Evolutionary conservation across 2,329 filamentous ascomycete species (phyloP), one percentile per base, ranked within the genome.

Genomic region (Claviceps sp.): DNA sequence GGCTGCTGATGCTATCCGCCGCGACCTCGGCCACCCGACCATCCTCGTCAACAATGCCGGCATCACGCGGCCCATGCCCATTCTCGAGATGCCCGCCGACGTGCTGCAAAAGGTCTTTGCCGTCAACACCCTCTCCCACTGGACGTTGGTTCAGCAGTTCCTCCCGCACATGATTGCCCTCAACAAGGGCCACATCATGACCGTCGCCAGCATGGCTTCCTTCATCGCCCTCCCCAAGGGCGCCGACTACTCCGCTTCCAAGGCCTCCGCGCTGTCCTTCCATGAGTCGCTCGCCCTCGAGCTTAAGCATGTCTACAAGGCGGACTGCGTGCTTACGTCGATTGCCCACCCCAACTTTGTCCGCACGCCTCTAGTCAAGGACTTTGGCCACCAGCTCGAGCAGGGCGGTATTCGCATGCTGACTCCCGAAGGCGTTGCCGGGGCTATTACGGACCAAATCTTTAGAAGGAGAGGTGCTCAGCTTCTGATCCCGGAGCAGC

Each of bases 41-140:
- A 71, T 88, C 51, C 71, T 88, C 2, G 80, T 86, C 69, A 85
- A 86, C 68, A 86, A 86, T 60, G 83, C 83, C 5, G 83, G 82
- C 54, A 73, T 83, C 45, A 76, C 74, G 9, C 72, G 71, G 46
- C 79, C 79, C 45, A 75, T 75, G 54, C 72, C 73, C 11, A 76
- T 88, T 56, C 73, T 87, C 48, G 70, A 75, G 23, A 67, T 72
- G 44, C 71, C 74, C 0, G 75, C 80, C 54, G 70, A 68, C 11
- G 75, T 79, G 55, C 71, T 84, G 50, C 75, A 75, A 17, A 77
- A 78, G 54, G 83, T 82, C 48, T 85, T 87, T 62, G 78, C 79
- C 50, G 80, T 88, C 57, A 88, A 88, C 66, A 71, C 77, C 2
- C 66, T 87, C 20, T 70, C 79, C 0, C 79, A 86, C 66, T 86